Conservation (phyloP, 768 basidiomycete species). For the Tylopilus balloui region DNA sequence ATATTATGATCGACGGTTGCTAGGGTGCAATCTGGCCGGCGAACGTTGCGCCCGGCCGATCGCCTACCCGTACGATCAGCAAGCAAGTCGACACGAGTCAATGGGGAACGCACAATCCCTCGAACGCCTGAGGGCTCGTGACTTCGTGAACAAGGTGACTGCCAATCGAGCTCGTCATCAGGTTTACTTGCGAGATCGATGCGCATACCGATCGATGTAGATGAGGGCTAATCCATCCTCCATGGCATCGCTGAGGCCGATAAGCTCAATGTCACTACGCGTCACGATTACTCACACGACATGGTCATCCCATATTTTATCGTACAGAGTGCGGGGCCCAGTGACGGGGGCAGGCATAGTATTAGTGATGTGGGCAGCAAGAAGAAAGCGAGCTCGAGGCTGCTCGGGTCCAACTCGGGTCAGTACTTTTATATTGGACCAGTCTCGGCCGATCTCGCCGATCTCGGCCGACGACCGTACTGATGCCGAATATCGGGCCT, state of each 20-base stretch:
- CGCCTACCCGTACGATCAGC: conserved; percentile 40
- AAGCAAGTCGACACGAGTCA: neutral
- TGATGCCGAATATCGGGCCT: neutral
- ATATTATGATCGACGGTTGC: conserved; percentile 88
- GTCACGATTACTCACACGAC: conserved; percentile 58
- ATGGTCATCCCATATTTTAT: conserved; percentile 98
- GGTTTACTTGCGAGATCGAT: neutral
- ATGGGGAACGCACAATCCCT: conserved; percentile 59
- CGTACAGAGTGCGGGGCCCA: conserved; percentile 85
- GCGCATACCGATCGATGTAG: conserved; percentile 71
- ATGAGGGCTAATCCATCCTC: conserved; percentile 76
- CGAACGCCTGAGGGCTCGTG: conserved; percentile 91
- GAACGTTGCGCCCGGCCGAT: conserved; percentile 70
- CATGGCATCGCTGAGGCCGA: conserved; percentile 52
- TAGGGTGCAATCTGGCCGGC: conserved; percentile 83
- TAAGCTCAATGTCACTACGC: conserved; percentile 13
- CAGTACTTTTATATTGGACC: neutral
- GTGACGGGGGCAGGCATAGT: conserved; percentile 54
- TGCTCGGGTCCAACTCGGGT: neutral
- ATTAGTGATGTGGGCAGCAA: conserved; percentile 1
- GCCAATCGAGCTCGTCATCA: neutral
- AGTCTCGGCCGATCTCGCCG: conserved; percentile 1
- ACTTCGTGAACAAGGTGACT: conserved; percentile 82
- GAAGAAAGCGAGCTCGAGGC: neutral
- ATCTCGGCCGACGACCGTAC: neutral